Percentiles rank a stretch among this genome's conserved stretches.
Evolutionary conservation across 176 grass and related monocot genomes (phyloP).

Genomic region (Hsuehochloa calcarea): DNA sequence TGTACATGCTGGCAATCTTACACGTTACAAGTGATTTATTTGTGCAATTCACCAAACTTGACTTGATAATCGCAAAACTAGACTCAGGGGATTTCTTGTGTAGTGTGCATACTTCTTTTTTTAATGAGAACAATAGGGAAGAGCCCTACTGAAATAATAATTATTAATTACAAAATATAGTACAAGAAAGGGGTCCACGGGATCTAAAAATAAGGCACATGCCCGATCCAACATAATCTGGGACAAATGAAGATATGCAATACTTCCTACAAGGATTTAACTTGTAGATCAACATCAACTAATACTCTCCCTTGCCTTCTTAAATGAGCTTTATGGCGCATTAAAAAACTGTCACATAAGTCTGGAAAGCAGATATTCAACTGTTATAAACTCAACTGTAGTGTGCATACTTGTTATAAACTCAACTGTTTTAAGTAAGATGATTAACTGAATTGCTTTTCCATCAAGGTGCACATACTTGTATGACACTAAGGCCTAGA

Average conservation of each 20-base stretch:
- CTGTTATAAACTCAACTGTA: not conserved
- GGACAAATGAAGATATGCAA: no score
- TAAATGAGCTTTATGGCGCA: not conserved
- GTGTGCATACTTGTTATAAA: slow-evolving; percentile 1
- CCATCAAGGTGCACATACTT: slow-evolving; percentile 81
- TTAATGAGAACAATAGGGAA: not conserved
- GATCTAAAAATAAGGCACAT: not conserved
- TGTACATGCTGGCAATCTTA: slow-evolving; percentile 13
- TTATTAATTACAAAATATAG: slow-evolving; percentile 1
- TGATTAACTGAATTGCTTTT: slow-evolving; percentile 2
- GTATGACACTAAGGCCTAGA: slow-evolving; percentile 93
- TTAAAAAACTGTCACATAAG: not conserved
- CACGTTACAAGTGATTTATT: slow-evolving; percentile 20
- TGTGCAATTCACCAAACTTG: slow-evolving; percentile 10
- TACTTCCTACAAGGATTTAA: slow-evolving; percentile 1
- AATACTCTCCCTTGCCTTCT: not conserved
- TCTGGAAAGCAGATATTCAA: slow-evolving; percentile 17
- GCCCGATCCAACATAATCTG: not conserved
- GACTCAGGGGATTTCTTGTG: not conserved
- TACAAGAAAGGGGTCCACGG: not conserved
- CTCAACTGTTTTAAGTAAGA: not conserved
- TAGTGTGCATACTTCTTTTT: not conserved
- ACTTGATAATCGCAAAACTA: slow-evolving; percentile 13
- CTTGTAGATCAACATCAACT: not conserved
- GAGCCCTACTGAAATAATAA: not conserved